A percentile compares a stretch with the other conserved stretches of the same genome.
Conservation (phyloP, 768 basidiomycete species). For the Solioccasus polychromus region DNA sequence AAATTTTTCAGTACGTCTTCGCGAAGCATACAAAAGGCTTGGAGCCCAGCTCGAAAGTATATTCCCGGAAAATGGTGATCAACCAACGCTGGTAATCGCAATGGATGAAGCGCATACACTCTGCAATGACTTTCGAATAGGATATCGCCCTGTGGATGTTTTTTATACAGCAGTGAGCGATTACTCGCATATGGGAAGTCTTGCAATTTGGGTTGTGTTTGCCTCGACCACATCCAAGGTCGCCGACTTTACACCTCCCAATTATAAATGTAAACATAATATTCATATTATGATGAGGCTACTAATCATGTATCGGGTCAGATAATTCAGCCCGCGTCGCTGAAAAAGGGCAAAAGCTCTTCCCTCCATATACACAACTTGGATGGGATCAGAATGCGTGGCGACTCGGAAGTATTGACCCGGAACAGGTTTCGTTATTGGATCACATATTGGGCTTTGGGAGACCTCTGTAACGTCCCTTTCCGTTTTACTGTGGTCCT, state of each 20-base stretch:
- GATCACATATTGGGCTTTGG: slow-evolving; percentile 1
- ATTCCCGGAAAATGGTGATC: no score
- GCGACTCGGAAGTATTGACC: not conserved
- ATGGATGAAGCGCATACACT: not conserved
- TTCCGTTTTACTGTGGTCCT: not conserved
- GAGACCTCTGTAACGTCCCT: not conserved
- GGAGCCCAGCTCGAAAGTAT: no score
- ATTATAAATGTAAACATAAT: not conserved
- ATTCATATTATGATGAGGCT: not conserved
- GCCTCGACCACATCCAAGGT: not conserved
- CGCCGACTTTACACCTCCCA: not conserved
- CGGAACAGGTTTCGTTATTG: not conserved
- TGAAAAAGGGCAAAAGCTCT: not conserved
- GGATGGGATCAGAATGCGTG: slow-evolving; percentile 1
- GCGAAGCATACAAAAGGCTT: no score
- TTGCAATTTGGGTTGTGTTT: not conserved
- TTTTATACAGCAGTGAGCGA: not conserved
- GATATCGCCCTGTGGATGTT: not conserved
- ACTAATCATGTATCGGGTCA: not conserved
- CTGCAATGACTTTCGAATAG: not conserved
- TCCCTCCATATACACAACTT: not conserved
- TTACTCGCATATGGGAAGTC: not conserved
- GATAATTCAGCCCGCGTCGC: not conserved
- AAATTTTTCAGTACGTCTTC: no score
- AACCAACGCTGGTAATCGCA: not conserved